phyloP scores from a whole-genome alignment of 75 land plant species.

The Selaginella tamariscina region DNA sequence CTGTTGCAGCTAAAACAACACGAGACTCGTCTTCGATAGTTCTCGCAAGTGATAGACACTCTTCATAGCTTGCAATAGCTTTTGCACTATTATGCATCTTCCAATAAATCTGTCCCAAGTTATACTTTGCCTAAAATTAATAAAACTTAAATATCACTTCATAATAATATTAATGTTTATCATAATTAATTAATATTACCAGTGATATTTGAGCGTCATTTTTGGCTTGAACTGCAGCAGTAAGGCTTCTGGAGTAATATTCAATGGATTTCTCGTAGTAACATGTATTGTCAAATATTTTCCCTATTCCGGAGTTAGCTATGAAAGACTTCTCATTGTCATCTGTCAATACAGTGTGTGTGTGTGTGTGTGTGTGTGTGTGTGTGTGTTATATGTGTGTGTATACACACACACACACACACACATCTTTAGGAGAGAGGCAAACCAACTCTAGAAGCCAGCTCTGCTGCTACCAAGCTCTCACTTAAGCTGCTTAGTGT shows the following conservation, averaged over 20 bases:
- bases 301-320: not conserved
- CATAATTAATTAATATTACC: not conserved
- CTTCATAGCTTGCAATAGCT: constrained; percentile 9
- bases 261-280: not conserved
- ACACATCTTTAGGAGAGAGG: not conserved
- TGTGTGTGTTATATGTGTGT: too few relatives aligned
- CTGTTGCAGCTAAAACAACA: not conserved
- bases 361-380: too few relatives aligned
- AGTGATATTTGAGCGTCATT: not conserved
- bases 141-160: too few relatives aligned
- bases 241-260: constrained; percentile 7
- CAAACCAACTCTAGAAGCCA: not conserved
- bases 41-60: constrained; percentile 10
- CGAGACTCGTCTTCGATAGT: not conserved
- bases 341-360: not conserved
- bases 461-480: not conserved
- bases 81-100: constrained; percentile 6
- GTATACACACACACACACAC: too few relatives aligned
- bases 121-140: not conserved
- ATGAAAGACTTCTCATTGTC: not conserved
- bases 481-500: not conserved
- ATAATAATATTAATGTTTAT: too few relatives aligned
- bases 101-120: not conserved
- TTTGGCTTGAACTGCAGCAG: not conserved
- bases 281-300: not conserved